Conservation (phyloP, 2,329 filamentous ascomycete species). For the Colletotrichum orchidophilum region DNA sequence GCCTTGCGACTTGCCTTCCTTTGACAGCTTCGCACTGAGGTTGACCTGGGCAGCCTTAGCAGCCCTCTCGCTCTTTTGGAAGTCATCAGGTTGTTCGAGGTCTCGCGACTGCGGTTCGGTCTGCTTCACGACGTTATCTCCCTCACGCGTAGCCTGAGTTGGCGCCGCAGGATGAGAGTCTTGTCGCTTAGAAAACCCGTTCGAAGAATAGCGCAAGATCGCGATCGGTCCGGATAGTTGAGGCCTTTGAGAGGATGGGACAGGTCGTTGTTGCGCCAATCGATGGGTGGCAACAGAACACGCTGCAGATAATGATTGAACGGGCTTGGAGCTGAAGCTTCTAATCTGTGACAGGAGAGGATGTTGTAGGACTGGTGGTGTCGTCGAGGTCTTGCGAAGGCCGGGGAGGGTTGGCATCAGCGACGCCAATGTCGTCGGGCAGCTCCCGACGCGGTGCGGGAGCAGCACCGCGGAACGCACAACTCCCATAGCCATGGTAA, state of each 20-base stretch:
- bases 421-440: constrained; percentile 27
- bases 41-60: constrained; percentile 89
- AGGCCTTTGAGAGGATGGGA: not conserved
- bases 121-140: constrained; percentile 37
- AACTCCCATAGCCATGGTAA: constrained; percentile 49
- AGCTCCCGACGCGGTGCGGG: constrained; percentile 53
- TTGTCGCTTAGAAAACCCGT: constrained; percentile 37
- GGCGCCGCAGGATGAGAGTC: constrained; percentile 9
- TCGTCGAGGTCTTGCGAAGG: constrained; percentile 26
- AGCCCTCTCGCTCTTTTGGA: constrained; percentile 82
- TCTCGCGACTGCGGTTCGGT: constrained; percentile 44
- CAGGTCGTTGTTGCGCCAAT: not conserved
- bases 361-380: constrained; percentile 15
- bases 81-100: constrained; percentile 51
- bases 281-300: not conserved
- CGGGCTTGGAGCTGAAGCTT: constrained; percentile 1
- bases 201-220: constrained; percentile 43
- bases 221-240: constrained; percentile 1
- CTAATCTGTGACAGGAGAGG: constrained; percentile 19
- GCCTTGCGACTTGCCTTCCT: constrained; percentile 71
- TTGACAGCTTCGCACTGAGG: constrained; percentile 85
- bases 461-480: constrained; percentile 58
- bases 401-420: constrained; percentile 32
- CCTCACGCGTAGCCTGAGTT: not conserved
- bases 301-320: not conserved